phyloP scores from a whole-genome alignment of 23 red algal species.

The Pyropia yezoensis region DNA sequence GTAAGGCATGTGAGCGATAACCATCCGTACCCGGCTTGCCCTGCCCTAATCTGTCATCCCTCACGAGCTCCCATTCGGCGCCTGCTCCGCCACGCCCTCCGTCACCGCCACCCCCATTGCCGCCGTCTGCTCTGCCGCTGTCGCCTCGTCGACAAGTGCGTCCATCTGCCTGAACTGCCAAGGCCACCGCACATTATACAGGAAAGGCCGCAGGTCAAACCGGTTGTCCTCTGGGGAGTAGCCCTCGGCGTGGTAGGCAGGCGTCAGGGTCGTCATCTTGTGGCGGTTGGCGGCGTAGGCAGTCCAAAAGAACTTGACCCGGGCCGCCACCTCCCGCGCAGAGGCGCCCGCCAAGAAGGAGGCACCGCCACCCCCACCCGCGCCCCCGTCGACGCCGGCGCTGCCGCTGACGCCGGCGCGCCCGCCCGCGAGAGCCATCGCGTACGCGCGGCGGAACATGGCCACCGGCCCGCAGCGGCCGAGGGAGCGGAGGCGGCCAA shows the following conservation, averaged over 20 bases:
- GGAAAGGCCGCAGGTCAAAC: slow-evolving; percentile 93
- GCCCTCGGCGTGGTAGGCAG: slow-evolving; percentile 85
- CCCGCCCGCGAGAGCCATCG: slow-evolving; percentile 24
- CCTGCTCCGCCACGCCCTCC: too few relatives aligned
- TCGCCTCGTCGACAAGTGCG: slow-evolving; percentile 8
- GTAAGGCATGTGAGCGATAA: too few relatives aligned
- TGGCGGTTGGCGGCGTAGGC: slow-evolving; percentile 96
- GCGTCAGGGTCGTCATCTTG: slow-evolving; percentile 94
- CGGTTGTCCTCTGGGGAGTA: slow-evolving; percentile 99
- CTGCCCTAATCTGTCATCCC: too few relatives aligned
- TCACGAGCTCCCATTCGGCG: too few relatives aligned
- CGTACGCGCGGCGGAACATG: slow-evolving; percentile 42
- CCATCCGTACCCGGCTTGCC: too few relatives aligned
- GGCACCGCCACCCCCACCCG: too few relatives aligned
- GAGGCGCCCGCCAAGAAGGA: background rate
- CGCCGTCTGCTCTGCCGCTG: too few relatives aligned
- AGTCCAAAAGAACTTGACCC: slow-evolving; percentile 96
- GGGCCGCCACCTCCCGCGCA: slow-evolving; percentile 39
- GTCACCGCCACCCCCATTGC: too few relatives aligned
- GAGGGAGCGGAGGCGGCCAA: slow-evolving; percentile 82
- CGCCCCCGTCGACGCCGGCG: too few relatives aligned
- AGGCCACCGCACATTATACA: slow-evolving; percentile 78
- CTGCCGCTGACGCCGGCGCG: background rate
- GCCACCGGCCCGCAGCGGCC: slow-evolving; percentile 68
- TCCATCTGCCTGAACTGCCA: slow-evolving; percentile 91